A percentile compares a stretch with the other conserved stretches of the same genome.
Conservation (phyloP, 2,329 filamentous ascomycete species). For the Sphaerulina musiva region DNA sequence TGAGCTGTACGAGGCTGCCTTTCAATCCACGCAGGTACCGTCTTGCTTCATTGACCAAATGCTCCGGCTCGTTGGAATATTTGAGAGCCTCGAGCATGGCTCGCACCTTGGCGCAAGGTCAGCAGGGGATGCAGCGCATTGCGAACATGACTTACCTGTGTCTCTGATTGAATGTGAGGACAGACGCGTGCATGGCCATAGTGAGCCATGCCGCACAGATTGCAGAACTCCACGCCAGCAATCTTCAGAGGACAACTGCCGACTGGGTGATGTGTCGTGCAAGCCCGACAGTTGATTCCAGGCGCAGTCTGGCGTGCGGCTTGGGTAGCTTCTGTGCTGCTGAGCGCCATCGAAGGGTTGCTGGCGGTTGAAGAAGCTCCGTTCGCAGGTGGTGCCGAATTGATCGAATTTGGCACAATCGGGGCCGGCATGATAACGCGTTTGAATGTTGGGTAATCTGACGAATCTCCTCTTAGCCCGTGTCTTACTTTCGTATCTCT, state of each 20-base stretch:
- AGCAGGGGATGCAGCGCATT: background rate
- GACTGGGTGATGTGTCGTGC: conserved; percentile 46
- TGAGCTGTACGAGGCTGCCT: conserved; percentile 48
- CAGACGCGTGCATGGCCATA: conserved; percentile 52
- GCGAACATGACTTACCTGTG: conserved; percentile 28
- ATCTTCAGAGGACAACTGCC: conserved; percentile 58
- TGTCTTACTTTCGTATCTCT: conserved; percentile 2
- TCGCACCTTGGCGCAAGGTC: conserved; percentile 48
- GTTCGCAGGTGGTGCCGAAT: background rate
- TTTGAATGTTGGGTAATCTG: conserved; percentile 17
- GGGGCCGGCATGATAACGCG: conserved; percentile 16
- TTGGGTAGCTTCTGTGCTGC: background rate
- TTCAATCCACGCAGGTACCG: conserved; percentile 54
- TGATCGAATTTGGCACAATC: background rate
- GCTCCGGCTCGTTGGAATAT: conserved; percentile 49
- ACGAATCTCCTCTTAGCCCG: background rate
- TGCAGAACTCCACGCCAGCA: conserved; percentile 55
- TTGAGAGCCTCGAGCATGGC: conserved; percentile 59
- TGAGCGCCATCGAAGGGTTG: background rate
- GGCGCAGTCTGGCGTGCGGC: background rate
- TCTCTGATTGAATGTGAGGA: conserved; percentile 56
- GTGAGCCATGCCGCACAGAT: conserved; percentile 58
- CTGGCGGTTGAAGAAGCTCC: background rate
- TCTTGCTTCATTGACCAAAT: conserved; percentile 49
- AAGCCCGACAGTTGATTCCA: conserved; percentile 47